A percentile compares a stretch with the other conserved stretches of the same genome.
Conservation (phyloP, 192 early-diverging fungal genomes). For the Spizellomyces sp. region DNA sequence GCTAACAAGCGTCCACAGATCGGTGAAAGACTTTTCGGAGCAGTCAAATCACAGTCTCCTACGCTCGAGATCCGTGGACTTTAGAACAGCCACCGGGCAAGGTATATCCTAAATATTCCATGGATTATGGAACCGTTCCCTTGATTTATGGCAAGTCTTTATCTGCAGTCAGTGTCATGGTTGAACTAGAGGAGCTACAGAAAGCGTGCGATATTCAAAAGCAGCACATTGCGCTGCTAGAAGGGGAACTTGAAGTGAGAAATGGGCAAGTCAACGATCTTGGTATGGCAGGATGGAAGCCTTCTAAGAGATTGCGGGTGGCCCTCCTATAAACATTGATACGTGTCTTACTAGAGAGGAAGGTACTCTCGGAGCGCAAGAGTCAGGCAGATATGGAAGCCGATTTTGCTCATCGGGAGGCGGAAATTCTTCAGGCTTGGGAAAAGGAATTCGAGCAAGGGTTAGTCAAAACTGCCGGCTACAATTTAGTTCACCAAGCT, state of each 20-base stretch:
- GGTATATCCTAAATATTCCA: too few relatives aligned
- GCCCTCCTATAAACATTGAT: background rate
- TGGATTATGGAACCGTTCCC: too few relatives aligned
- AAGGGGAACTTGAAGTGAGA: background rate
- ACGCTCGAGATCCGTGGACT: too few relatives aligned
- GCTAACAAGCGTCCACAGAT: too few relatives aligned
- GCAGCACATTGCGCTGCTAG: background rate
- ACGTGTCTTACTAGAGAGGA: background rate
- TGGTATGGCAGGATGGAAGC: background rate
- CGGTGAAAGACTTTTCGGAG: too few relatives aligned
- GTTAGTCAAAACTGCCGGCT: background rate
- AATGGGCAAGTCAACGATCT: background rate
- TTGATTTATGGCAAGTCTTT: background rate
- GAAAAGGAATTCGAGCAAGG: conserved; percentile 15
- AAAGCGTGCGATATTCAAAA: background rate
- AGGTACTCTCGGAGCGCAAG: background rate
- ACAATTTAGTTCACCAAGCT: background rate
- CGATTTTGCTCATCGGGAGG: conserved; percentile 3
- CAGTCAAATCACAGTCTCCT: too few relatives aligned
- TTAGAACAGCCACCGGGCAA: too few relatives aligned
- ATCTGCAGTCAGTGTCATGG: background rate
- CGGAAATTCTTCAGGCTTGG: conserved; percentile 15
- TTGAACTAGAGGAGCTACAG: background rate
- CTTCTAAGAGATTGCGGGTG: background rate
- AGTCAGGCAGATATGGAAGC: background rate